These are phyloP conservation scores for Elaeagnus macrophylla DNA, from an alignment of 306 rosid genomes.

Conservation along the genomic window DNA sequence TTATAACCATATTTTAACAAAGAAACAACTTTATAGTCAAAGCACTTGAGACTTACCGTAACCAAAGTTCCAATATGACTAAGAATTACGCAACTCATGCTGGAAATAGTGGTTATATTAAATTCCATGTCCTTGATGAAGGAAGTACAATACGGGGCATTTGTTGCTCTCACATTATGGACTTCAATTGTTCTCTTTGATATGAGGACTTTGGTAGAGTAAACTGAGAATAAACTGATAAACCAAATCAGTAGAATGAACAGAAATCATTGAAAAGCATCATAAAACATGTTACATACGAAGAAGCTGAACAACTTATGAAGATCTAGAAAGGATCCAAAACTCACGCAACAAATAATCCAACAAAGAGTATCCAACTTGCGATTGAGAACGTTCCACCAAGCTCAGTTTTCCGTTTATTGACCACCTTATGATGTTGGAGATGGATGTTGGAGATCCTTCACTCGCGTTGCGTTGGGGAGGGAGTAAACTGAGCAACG, in stretches of 20 bases:
- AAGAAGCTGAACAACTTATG: constrained; percentile 2
- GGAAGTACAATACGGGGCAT: constrained; percentile 59
- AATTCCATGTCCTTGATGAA: constrained; percentile 79
- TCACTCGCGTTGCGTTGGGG: too few relatives aligned
- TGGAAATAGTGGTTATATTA: too few relatives aligned
- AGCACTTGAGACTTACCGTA: too few relatives aligned
- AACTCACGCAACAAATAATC: constrained; percentile 91
- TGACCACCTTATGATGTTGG: too few relatives aligned
- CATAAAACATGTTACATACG: not conserved
- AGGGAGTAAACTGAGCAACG: too few relatives aligned
- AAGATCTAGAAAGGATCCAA: constrained; percentile 7
- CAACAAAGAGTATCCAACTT: constrained; percentile 77
- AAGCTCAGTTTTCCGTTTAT: too few relatives aligned
- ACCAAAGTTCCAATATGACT: too few relatives aligned
- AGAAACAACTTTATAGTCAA: too few relatives aligned
- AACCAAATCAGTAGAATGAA: constrained; percentile 31
- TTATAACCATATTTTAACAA: constrained; percentile 53
- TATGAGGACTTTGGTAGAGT: constrained; percentile 91
- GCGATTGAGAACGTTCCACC: too few relatives aligned
- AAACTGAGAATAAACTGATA: constrained; percentile 54
- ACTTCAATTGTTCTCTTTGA: constrained; percentile 85
- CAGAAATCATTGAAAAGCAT: not conserved
- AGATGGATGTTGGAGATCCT: too few relatives aligned
- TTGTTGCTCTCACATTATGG: constrained; percentile 78
- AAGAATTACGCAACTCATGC: too few relatives aligned